Percentiles rank a stretch among this genome's conserved stretches.
These are phyloP conservation scores for Coemansia sp. DNA, from an alignment of 192 early-diverging fungal species.

Conservation along the genomic window DNA sequence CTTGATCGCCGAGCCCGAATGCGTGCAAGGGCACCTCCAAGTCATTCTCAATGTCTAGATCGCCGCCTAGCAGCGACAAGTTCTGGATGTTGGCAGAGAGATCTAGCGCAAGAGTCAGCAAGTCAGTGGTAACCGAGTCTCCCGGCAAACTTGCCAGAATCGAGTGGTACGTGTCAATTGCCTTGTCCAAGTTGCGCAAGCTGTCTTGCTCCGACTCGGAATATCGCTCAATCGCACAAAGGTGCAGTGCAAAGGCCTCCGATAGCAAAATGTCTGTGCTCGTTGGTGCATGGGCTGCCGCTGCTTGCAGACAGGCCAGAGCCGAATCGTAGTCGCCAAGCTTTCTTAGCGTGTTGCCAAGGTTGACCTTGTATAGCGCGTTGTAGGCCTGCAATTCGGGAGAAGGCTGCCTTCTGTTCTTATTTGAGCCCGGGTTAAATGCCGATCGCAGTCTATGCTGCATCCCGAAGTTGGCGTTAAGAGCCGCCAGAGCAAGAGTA, in stretches of 20 bases:
- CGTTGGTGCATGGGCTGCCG: conserved; percentile 15
- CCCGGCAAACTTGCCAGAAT: conserved; percentile 32
- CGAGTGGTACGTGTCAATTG: conserved; percentile 42
- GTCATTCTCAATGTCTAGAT: conserved; percentile 3
- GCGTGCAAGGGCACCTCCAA: not conserved
- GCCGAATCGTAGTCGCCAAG: conserved; percentile 18
- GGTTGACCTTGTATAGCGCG: conserved; percentile 31
- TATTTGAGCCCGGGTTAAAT: conserved; percentile 1
- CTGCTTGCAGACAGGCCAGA: conserved; percentile 16
- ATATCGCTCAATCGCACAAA: conserved; percentile 16
- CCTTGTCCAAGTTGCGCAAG: conserved; percentile 19
- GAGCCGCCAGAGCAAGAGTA: conserved; percentile 8
- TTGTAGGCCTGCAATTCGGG: conserved; percentile 25
- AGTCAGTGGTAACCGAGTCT: conserved; percentile 38
- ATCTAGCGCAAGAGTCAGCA: conserved; percentile 38
- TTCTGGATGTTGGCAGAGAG: conserved; percentile 18
- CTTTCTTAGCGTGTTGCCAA: conserved; percentile 33
- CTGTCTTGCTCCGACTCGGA: not conserved
- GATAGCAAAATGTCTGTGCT: conserved; percentile 31
- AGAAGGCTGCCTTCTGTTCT: not conserved
- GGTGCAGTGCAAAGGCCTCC: conserved; percentile 27
- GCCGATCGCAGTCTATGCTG: conserved; percentile 19
- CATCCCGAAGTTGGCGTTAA: conserved; percentile 6
- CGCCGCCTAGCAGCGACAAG: not conserved
- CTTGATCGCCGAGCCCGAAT: not conserved